Base-by-base conservation (phyloP, 108 stramenopile genomes). In the Fistulifera pelliculosa region DNA sequence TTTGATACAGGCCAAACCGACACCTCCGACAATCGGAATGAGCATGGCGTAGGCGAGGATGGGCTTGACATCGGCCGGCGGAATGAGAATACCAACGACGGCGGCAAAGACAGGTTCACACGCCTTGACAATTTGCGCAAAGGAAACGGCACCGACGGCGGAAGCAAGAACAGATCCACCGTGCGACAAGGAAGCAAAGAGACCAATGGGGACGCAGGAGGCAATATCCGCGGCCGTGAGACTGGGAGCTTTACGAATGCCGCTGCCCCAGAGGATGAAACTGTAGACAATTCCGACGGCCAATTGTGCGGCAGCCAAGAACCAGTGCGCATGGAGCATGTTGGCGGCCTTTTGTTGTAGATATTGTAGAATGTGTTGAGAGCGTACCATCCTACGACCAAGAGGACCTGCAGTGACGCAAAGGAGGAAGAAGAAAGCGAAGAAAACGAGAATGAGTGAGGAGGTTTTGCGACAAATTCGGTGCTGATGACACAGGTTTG, bases 91-190 rank as follows among this genome's bases (percentile, higher is more conserved):
- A 15, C 93, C 93, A 23, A 97, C 75, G 26, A 83, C 64, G 15
- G 94, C 96, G 24, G 94, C 92, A 64, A 97, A 95, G 40, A 85
- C 87, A 17, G 96, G 96, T 66, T 97, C 96, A 61, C 87, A 85
- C 16, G 96, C 96, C 75, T 97, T 97, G 58, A 97, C 94, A 54
- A 97, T 95, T 64, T 97, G 96, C 27, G 91, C 85, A 62, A 97
- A 97, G 60, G 82, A 85, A 24, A 97, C 96, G 52, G 93, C 91
- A 2, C 94, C 96, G 43, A 94, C 94, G 47, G 90, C 91, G 47
- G 95, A 83, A 41, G 87, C 82, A 56, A 89, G 71, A 23, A 89
- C 87, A 27, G 83, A 79, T 35, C 87, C 87, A 56, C 70, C 71
- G 58, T 89, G 87, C 23, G 77, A 73, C 54, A 84, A 57, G 52